phyloP scores from a whole-genome alignment of 2,329 filamentous ascomycete genomes.

The Fusarium protoensiforme region DNA sequence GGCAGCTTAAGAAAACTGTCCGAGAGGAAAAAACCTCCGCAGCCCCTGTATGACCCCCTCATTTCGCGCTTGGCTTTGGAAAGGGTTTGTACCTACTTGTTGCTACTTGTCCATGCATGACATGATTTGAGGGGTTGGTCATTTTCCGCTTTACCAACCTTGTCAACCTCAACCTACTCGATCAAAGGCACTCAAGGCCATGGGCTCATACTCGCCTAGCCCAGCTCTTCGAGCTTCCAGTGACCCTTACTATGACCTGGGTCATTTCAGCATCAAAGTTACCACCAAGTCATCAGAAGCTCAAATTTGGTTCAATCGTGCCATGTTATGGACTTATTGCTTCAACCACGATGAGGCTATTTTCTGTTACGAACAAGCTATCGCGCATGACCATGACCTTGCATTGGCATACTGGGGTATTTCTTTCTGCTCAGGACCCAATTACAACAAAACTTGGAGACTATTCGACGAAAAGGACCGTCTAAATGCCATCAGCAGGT shows the following conservation, averaged over 20 bases:
- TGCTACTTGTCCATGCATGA: neutral
- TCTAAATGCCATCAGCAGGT: neutral
- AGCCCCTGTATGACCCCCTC: neutral
- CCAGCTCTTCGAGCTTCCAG: neutral
- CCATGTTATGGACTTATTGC: slow-evolving; percentile 67
- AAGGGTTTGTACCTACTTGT: neutral
- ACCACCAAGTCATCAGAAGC: slow-evolving; percentile 4
- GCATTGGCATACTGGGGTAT: slow-evolving; percentile 64
- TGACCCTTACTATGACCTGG: slow-evolving; percentile 14
- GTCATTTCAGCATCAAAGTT: slow-evolving; percentile 1
- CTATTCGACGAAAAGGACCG: slow-evolving; percentile 71
- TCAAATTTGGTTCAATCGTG: slow-evolving; percentile 73
- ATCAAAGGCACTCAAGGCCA: neutral
- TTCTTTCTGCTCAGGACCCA: slow-evolving; percentile 77
- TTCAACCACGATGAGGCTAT: slow-evolving; percentile 71
- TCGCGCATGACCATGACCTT: slow-evolving; percentile 51
- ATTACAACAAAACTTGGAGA: slow-evolving; percentile 81
- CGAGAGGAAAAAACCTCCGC: slow-evolving; percentile 1
- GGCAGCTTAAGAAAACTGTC: neutral
- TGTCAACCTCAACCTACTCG: neutral
- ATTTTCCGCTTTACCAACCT: neutral
- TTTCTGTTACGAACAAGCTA: slow-evolving; percentile 59
- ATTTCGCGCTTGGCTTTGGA: neutral
- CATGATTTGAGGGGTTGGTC: too few species aligned
- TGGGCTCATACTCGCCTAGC: slow-evolving; percentile 3